Conservation (phyloP, 306 rosid genomes). For the Morella rubra region DNA sequence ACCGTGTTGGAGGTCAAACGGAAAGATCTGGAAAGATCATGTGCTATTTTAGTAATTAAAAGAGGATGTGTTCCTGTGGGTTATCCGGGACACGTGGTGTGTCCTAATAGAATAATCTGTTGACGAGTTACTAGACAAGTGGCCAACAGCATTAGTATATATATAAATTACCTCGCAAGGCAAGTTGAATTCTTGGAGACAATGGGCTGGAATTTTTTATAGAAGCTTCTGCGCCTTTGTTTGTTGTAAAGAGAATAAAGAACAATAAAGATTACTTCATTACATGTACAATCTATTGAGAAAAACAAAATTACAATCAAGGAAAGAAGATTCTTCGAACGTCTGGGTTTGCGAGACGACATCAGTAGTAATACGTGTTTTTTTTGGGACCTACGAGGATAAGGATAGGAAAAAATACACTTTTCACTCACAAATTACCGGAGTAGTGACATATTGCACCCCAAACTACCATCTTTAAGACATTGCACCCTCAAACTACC, state of each 20-base stretch:
- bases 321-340: conserved; percentile 14
- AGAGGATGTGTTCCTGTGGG: background rate
- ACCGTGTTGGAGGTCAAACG: background rate
- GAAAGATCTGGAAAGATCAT: background rate
- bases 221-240: background rate
- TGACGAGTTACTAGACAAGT: too few species aligned
- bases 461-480: too few species aligned
- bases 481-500: too few species aligned
- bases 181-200: background rate
- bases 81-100: background rate
- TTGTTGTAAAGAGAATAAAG: conserved; percentile 3
- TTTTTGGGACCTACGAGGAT: too few species aligned
- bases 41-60: background rate
- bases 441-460: too few species aligned
- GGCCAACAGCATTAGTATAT: too few species aligned
- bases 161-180: background rate
- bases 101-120: too few species aligned
- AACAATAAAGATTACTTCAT: background rate
- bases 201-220: background rate
- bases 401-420: too few species aligned
- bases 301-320: too few species aligned
- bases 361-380: too few species aligned
- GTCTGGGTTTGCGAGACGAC: background rate
- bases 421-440: too few species aligned
- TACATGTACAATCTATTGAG: background rate